Percentiles rank a stretch among this genome's conserved stretches.
These are phyloP conservation scores for Mentha longifolia DNA, from an alignment of 257 asterid species.

Conservation along the genomic window DNA sequence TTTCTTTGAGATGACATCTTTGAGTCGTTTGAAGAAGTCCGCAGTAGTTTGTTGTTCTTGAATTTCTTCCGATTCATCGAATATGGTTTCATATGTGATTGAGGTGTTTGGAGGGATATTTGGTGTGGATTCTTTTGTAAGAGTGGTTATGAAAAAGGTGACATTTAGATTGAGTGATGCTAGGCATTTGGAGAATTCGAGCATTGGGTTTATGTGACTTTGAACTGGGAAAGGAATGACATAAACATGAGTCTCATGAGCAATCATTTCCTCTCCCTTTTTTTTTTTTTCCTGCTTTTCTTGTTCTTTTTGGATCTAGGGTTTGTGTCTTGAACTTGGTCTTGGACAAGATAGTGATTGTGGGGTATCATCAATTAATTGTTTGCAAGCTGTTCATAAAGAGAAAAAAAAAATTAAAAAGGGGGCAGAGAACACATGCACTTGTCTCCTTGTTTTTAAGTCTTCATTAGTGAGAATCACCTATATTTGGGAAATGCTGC, in stretches of 20 bases:
- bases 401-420: too few relatives aligned
- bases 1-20: slow-evolving; percentile 13
- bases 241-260: slow-evolving; percentile 31
- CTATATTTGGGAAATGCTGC: too few relatives aligned
- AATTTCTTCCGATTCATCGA: slow-evolving; percentile 24
- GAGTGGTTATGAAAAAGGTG: slow-evolving; percentile 43
- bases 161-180: slow-evolving; percentile 39
- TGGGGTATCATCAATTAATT: too few relatives aligned
- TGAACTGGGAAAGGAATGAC: slow-evolving; percentile 57
- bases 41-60: neutral
- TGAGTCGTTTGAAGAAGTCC: slow-evolving; percentile 25
- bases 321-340: too few relatives aligned
- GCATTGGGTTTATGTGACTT: slow-evolving; percentile 61
- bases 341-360: too few relatives aligned
- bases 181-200: slow-evolving; percentile 52
- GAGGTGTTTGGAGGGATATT: slow-evolving; percentile 22
- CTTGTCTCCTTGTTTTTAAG: neutral
- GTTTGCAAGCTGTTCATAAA: too few relatives aligned
- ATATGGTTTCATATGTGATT: slow-evolving; percentile 33
- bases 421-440: too few relatives aligned
- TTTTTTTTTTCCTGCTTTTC: too few relatives aligned
- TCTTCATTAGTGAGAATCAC: too few relatives aligned
- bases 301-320: too few relatives aligned
- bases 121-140: slow-evolving; percentile 7
- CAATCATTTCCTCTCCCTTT: neutral